Conservation (phyloP, 805 yeast genomes). For the Wickerhamiella allomyrinae region DNA sequence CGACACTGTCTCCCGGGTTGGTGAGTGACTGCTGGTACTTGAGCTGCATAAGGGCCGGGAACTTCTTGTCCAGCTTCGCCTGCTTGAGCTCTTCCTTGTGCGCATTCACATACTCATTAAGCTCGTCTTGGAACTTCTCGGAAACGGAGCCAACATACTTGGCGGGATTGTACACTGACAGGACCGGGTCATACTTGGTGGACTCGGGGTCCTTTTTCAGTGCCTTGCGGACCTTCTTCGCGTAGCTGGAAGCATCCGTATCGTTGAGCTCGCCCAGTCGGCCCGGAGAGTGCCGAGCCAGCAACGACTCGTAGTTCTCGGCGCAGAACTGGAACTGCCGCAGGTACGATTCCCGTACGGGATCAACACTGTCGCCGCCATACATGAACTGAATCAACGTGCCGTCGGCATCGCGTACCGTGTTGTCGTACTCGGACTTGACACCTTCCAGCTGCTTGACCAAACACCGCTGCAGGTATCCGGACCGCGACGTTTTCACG, state of each 20-base stretch:
- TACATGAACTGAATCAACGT: constrained; percentile 84
- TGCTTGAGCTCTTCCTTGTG: constrained; percentile 43
- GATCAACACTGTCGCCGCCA: constrained; percentile 95
- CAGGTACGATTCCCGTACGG: constrained; percentile 88
- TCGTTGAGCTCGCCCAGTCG: constrained; percentile 62
- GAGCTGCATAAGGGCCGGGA: constrained; percentile 93
- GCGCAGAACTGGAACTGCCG: constrained; percentile 84
- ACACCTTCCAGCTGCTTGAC: constrained; percentile 98
- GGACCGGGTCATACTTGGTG: constrained; percentile 71
- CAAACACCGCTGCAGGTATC: constrained; percentile 95
- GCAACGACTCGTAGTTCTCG: constrained; percentile 76
- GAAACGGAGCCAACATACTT: constrained; percentile 87
- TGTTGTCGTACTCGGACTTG: constrained; percentile 81
- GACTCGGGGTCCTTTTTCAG: constrained; percentile 37
- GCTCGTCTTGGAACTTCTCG: constrained; percentile 64
- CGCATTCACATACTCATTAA: constrained; percentile 52
- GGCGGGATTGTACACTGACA: constrained; percentile 75
- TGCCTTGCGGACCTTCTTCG: constrained; percentile 68
- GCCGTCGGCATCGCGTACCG: constrained; percentile 93
- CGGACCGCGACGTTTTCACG: constrained; percentile 97
- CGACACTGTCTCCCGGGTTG: constrained; percentile 96
- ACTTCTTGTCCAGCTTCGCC: constrained; percentile 56
- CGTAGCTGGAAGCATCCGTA: constrained; percentile 62
- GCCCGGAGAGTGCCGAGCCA: constrained; percentile 76
- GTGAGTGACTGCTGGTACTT: constrained; percentile 93